Conservation (phyloP, 495 filamentous ascomycete species). For the Hypomontagnella monticulosa region DNA sequence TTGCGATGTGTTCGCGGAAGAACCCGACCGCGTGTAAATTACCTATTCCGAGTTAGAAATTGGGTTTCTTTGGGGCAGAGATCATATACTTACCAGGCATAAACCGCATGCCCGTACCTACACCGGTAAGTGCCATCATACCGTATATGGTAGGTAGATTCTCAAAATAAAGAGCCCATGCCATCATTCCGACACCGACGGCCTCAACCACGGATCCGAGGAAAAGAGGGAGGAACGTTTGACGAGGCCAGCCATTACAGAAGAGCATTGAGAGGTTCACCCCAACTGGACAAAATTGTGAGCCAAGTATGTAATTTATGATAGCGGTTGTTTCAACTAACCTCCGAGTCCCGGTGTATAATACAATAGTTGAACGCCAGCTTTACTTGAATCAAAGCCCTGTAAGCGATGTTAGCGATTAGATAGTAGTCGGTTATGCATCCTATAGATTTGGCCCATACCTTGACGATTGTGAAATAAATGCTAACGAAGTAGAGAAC, state of each 20-base stretch:
- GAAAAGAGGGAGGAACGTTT: conserved; percentile 63
- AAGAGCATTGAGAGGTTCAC: conserved; percentile 63
- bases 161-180: conserved; percentile 55
- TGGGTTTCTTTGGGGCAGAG: background rate
- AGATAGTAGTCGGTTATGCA: background rate
- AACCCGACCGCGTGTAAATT: conserved; percentile 64
- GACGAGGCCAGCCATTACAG: conserved; percentile 64
- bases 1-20: conserved; percentile 60
- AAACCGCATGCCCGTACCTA: conserved; percentile 62
- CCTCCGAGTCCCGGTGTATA: conserved; percentile 56
- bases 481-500: conserved; percentile 70
- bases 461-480: conserved; percentile 65
- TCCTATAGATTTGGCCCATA: background rate
- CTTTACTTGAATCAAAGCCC: conserved; percentile 53
- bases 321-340: conserved; percentile 30
- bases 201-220: conserved; percentile 60
- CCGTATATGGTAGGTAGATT: conserved; percentile 59
- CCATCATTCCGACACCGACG: conserved; percentile 58
- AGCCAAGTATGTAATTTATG: background rate
- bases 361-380: conserved; percentile 62
- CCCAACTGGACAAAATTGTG: conserved; percentile 48
- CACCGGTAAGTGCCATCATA: conserved; percentile 68
- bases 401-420: conserved; percentile 24
- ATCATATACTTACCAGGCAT: conserved; percentile 49
- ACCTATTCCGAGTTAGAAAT: conserved; percentile 7